These are phyloP conservation scores for Fomitopsis pulvina DNA, from an alignment of 768 basidiomycete genomes.

Conservation along the genomic window DNA sequence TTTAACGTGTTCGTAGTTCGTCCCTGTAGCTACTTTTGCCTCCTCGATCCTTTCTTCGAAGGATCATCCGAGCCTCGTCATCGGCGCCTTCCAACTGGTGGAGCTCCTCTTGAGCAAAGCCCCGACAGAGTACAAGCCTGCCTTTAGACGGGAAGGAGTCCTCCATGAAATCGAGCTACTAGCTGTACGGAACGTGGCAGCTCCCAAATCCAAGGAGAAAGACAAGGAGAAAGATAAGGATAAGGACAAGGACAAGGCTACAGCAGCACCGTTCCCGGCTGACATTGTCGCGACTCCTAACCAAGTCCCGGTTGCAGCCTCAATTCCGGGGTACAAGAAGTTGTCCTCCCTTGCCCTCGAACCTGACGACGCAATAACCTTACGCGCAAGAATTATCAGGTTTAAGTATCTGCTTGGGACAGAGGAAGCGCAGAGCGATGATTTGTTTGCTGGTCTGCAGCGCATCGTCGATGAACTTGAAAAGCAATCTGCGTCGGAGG, in stretches of 20 bases:
- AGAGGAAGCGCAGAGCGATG: constrained; percentile 50
- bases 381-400: constrained; percentile 85
- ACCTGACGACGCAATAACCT: constrained; percentile 85
- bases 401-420: constrained; percentile 68
- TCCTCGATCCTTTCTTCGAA: constrained; percentile 90
- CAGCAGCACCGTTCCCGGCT: constrained; percentile 33
- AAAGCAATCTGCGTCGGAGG: constrained; percentile 48
- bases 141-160: constrained; percentile 92
- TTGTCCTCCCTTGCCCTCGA: constrained; percentile 63
- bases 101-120: constrained; percentile 85
- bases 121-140: constrained; percentile 77
- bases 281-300: constrained; percentile 32
- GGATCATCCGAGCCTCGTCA: constrained; percentile 83
- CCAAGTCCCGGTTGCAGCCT: constrained; percentile 35
- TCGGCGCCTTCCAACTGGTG: constrained; percentile 87
- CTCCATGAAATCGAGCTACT: constrained; percentile 88
- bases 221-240: constrained; percentile 31
- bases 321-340: constrained; percentile 61
- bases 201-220: constrained; percentile 42
- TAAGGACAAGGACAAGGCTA: constrained; percentile 23
- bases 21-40: constrained; percentile 92
- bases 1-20: constrained; percentile 46
- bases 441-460: constrained; percentile 57
- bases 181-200: constrained; percentile 55
- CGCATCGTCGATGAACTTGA: constrained; percentile 62